Base-by-base conservation (phyloP, 2,329 filamentous ascomycete species). In the Berkeleyomyces rouxiae region DNA sequence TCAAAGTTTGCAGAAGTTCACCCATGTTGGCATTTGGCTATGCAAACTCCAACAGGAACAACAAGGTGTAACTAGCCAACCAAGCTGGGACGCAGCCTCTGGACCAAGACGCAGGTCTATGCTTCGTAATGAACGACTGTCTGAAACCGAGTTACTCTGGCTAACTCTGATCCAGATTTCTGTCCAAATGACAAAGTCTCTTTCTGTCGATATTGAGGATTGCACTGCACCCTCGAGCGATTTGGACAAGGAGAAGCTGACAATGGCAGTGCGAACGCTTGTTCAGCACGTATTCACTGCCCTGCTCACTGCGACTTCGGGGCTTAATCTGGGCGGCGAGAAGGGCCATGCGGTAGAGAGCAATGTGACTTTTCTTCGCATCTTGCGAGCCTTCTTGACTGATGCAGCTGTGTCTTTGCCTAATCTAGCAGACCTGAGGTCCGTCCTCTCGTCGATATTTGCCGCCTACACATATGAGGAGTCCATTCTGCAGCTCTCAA, bases 391-490 rank as follows among this genome's bases (percentile, higher is more conserved):
- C 4, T 99, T 99, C 71, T 82, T 99, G 39, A 84, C 87, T 0
- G 84, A 89, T 55, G 92, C 91, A 0, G 87, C 90, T 0, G 80
- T 82, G 33, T 84, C 86, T 16, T 95, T 90, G 0, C 91, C 93
- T 0, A 95, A 88, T 10, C 78, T 99, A 1, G 86, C 89, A 1
- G 90, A 97, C 70, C 79, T 99, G 2, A 86, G 93, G 53, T 82
- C 82, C 5, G 91, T 97, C 0, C 80, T 99, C 1, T 78, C 83
- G 0, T 93, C 91, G 10, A 92, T 99, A 62, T 97, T 99, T 74
- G 85, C 92, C 0, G 92, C 93, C 0, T 99, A 99, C 71, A 86
- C 90, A 0, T 96, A 97, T 71, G 93, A 99, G 72, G 88, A 92
- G 71, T 91, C 88, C 0, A 88, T 99, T 13, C 79, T 99, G 23